Percentiles rank a stretch among this genome's conserved stretches.
phyloP scores from a whole-genome alignment of 1,284 basidiomycete genomes.

The Microbotryum scabiosae region DNA sequence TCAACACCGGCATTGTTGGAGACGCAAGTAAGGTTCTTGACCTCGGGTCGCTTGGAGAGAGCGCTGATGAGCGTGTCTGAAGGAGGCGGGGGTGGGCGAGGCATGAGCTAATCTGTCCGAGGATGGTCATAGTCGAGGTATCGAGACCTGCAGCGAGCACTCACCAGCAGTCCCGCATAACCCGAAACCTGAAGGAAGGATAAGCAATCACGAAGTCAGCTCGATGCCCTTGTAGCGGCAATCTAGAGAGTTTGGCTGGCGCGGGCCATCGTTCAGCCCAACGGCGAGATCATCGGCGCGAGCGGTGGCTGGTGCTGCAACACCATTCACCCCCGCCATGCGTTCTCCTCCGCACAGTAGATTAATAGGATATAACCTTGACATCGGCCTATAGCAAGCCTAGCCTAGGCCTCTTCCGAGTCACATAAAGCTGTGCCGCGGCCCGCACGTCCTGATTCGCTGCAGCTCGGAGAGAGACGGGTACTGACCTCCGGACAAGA shows the following conservation, averaged over 20 bases:
- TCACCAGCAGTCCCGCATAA: constrained; percentile 37
- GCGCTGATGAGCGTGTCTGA: constrained; percentile 77
- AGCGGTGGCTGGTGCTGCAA: too few species aligned
- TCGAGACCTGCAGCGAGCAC: constrained; percentile 18
- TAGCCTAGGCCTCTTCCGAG: too few species aligned
- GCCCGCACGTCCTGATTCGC: background rate
- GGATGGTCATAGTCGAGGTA: background rate
- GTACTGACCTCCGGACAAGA: constrained; percentile 67
- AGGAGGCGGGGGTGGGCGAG: background rate
- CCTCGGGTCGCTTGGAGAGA: constrained; percentile 60
- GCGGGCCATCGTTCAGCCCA: too few species aligned
- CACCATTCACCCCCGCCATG: too few species aligned
- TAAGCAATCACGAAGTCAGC: too few species aligned
- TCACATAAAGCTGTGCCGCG: background rate
- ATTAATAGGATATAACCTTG: too few species aligned
- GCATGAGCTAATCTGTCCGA: too few species aligned
- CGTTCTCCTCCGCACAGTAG: too few species aligned
- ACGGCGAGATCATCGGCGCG: too few species aligned
- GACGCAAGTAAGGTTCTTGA: constrained; percentile 66
- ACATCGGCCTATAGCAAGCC: too few species aligned
- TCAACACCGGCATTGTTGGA: constrained; percentile 84
- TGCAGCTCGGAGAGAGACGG: background rate
- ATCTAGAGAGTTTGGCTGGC: too few species aligned
- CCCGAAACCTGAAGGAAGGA: constrained; percentile 56
- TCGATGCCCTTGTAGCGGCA: too few species aligned